These are phyloP conservation scores for Aristolochia fimbriata DNA, from an alignment of 164 flowering plant species.

Conservation along the genomic window DNA sequence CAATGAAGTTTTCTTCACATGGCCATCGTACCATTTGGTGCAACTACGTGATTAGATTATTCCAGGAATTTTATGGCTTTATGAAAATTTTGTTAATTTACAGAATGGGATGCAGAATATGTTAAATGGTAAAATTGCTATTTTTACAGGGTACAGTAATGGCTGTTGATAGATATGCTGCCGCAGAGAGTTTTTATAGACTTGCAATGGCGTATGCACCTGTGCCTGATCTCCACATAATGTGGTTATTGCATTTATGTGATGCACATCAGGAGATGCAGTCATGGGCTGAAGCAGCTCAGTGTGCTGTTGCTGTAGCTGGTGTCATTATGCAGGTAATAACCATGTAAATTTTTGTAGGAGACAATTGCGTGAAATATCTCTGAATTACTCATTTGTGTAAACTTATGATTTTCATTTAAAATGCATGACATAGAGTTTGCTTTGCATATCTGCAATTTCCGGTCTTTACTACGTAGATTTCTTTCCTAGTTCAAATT, in stretches of 20 bases:
- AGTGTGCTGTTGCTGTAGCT: constrained; percentile 99
- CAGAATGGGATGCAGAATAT: too few species aligned
- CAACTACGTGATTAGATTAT: too few species aligned
- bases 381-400: background rate
- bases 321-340: constrained; percentile 98
- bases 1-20: too few species aligned
- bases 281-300: constrained; percentile 99
- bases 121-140: background rate
- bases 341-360: background rate
- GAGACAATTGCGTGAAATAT: background rate
- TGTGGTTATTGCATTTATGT: constrained; percentile 97
- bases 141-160: constrained; percentile 55
- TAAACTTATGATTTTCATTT: background rate
- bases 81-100: too few species aligned
- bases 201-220: constrained; percentile 98
- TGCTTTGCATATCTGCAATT: background rate
- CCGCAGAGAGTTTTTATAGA: constrained; percentile 90
- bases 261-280: constrained; percentile 99
- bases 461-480: background rate
- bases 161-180: constrained; percentile 86
- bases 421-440: background rate
- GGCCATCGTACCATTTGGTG: too few species aligned
- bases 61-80: background rate
- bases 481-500: background rate
- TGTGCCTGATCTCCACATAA: constrained; percentile 99